Evolutionary conservation across 2,329 filamentous ascomycete genomes (phyloP), one percentile per base, ranked within the genome.

Genomic region (Cladosporium sp.): DNA sequence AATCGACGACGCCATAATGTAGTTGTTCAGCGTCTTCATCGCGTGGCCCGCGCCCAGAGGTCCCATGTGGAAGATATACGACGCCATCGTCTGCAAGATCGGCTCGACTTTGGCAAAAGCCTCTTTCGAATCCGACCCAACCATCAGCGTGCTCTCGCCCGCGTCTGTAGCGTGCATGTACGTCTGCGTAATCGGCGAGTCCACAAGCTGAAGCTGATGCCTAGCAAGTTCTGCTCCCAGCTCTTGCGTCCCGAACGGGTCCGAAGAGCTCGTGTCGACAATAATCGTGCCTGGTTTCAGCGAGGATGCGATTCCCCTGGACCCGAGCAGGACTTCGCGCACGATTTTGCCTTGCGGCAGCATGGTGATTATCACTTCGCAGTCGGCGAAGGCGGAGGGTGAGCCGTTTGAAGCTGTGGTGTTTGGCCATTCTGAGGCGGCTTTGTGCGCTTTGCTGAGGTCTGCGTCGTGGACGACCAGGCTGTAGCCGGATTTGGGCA

Each of bases 11-110:
- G 70, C 70, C 65, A 69, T 71, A 60, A 71, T 69, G 51, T 73
- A 74, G 62, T 73, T 74, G 60, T 74, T 74, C 55, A 73, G 60
- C 5, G 72, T 73, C 64, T 74, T 73, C 71, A 72, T 74, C 6
- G 67, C 72, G 52, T 73, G 71, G 1, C 72, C 72, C 3, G 70
- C 61, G 14, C 72, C 72, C 2, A 74, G 60, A 5, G 65, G 62
- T 3, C 72, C 72, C 70, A 73, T 73, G 55, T 67, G 62, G 61
- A 74, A 74, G 17, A 73, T 66, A 51, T 73, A 71, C 12, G 62
- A 61, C 25, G 69, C 70, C 72, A 73, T 73, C 2, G 67, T 68
- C 30, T 65, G 62, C 12, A 74, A 65, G 5, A 74, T 65, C 1
- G 72, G 70, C 52, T 70, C 63, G 15, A 69, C 70, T 49, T 70